Evolutionary conservation across 352 stramenopile species (phyloP).

Genomic region (Phytophthora ramorum): DNA sequence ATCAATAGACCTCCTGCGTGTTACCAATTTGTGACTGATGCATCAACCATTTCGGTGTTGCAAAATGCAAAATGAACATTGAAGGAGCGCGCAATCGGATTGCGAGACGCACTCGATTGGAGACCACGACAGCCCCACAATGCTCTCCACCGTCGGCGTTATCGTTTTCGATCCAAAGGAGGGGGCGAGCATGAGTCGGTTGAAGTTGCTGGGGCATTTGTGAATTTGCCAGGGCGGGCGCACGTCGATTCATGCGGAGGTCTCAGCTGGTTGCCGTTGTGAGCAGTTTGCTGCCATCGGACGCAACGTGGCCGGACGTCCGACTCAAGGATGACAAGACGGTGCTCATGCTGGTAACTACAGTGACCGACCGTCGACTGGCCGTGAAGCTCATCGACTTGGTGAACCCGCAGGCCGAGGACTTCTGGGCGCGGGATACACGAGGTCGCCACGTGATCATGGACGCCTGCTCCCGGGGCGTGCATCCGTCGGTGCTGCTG

Average conservation of each 20-base stretch:
- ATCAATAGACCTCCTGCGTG: constrained; percentile 16
- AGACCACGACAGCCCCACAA: too few relatives aligned
- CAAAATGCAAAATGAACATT: too few relatives aligned
- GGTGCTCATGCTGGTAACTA: constrained; percentile 17
- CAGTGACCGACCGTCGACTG: constrained; percentile 4
- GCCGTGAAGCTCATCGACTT: constrained; percentile 24
- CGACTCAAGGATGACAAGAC: constrained; percentile 10
- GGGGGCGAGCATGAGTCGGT: too few relatives aligned
- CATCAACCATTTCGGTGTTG: too few relatives aligned
- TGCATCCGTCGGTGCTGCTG: constrained; percentile 12
- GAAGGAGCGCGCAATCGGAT: too few relatives aligned
- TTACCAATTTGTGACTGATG: not conserved
- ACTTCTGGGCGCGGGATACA: constrained; percentile 15
- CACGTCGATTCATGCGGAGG: constrained; percentile 5
- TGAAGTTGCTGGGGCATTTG: constrained; percentile 1
- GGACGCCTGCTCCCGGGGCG: constrained; percentile 13
- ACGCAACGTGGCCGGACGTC: constrained; percentile 3
- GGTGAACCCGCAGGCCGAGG: not conserved
- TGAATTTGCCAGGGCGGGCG: not conserved
- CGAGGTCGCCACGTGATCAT: constrained; percentile 20
- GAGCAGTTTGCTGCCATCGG: constrained; percentile 1
- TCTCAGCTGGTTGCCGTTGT: constrained; percentile 5
- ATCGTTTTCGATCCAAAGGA: too few relatives aligned
- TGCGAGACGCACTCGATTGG: too few relatives aligned
- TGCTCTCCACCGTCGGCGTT: too few relatives aligned